Percentiles rank a stretch among this genome's conserved stretches.
Conservation (phyloP, 495 filamentous ascomycete species). For the Amniculicola lignicola region DNA sequence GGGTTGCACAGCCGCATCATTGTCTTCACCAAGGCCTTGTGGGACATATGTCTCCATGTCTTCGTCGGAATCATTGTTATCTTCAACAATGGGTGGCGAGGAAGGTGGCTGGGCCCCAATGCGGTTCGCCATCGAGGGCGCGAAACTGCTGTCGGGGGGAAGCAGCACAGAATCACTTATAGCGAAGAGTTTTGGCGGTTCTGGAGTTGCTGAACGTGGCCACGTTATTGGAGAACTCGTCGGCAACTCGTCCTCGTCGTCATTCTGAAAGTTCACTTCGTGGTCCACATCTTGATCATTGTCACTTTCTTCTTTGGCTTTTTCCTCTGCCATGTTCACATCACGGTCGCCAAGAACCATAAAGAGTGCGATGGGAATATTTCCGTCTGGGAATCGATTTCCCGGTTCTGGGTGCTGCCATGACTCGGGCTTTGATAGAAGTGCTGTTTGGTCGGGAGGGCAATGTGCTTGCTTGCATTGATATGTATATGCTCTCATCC, state of each 20-base stretch:
- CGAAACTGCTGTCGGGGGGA: constrained; percentile 23
- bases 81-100: neutral
- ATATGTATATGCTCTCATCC: no score
- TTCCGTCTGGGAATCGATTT: constrained; percentile 12
- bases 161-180: neutral
- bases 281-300: neutral
- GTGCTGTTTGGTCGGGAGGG: neutral
- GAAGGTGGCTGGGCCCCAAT: neutral
- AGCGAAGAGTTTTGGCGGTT: neutral
- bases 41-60: constrained; percentile 24
- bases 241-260: neutral
- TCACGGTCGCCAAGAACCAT: constrained; percentile 6
- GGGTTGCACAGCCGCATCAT: neutral
- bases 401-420: constrained; percentile 15
- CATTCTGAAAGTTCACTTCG: neutral
- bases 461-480: no score
- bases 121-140: neutral
- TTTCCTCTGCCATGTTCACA: neutral
- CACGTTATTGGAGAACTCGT: neutral
- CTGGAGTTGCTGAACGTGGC: neutral
- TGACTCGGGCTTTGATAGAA: neutral
- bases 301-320: constrained; percentile 1
- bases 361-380: constrained; percentile 20
- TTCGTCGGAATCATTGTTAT: constrained; percentile 11
- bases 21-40: constrained; percentile 17